These are phyloP conservation scores for Colletotrichum somersetense DNA, from an alignment of 2,329 filamentous ascomycete species.

Conservation along the genomic window DNA sequence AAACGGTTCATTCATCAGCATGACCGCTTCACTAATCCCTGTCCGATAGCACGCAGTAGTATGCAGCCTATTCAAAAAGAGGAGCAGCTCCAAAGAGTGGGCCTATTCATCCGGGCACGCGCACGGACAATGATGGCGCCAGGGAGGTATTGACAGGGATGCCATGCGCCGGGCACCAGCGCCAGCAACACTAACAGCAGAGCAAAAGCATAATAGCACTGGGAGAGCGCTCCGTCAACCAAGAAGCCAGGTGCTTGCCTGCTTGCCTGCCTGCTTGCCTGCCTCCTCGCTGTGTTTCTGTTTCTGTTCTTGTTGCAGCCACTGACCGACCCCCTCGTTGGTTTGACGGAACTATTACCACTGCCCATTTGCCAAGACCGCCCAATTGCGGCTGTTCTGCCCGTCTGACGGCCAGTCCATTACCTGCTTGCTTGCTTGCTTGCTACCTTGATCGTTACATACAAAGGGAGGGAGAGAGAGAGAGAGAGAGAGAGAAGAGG, in stretches of 20 bases:
- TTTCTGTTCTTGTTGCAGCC: slow-evolving; percentile 4
- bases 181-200: slow-evolving; percentile 4
- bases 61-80: slow-evolving; percentile 32
- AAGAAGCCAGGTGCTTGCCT: background rate
- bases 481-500: background rate
- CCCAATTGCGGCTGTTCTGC: background rate
- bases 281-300: background rate
- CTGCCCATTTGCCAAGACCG: slow-evolving; percentile 6
- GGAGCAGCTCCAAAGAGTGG: slow-evolving; percentile 20
- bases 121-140: slow-evolving; percentile 27
- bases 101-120: slow-evolving; percentile 18
- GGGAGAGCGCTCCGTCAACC: background rate
- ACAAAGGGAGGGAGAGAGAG: background rate
- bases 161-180: slow-evolving; percentile 6
- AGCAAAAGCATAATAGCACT: background rate
- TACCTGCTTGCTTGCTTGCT: background rate
- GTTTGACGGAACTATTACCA: slow-evolving; percentile 32
- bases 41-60: slow-evolving; percentile 11
- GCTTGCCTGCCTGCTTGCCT: background rate
- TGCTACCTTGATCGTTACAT: background rate
- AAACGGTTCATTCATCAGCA: slow-evolving; percentile 22
- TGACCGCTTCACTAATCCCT: slow-evolving; percentile 20
- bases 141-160: slow-evolving; percentile 23
- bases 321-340: slow-evolving; percentile 5
- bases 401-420: slow-evolving; percentile 6